Base-by-base conservation (phyloP, 1,284 basidiomycete genomes). In the Cryptococcus sp. region DNA sequence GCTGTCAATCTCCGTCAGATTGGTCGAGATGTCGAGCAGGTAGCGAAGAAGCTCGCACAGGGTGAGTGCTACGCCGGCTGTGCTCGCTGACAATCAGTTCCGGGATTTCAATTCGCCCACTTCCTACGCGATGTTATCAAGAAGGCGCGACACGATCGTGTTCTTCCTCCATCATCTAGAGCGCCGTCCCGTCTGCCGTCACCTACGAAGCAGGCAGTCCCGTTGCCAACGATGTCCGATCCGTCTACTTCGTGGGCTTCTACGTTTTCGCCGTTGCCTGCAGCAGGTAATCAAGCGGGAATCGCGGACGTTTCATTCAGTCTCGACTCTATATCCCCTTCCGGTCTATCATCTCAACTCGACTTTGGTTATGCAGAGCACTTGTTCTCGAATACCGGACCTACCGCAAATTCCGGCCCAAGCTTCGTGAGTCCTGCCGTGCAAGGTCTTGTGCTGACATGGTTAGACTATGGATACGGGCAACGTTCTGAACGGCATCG, bases 341-440 rank as follows among this genome's bases (percentile, higher is more conserved):
- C 54, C 20, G 57, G 54, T n/a, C 22, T 61, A 39, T 52, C 61
- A 13, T 55, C 57, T 17, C 57, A 61, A 37, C 51, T 73, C 44
- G 73, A 75, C 57, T 75, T 75, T 47, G 53, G 61, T 22, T 71
- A 72, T 45, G 73, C 73, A 23, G 73, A 75, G 46, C 65, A 70
- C 53, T 57, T 75, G 23, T 72, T 73, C 20, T 54, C 58, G 23
- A 60, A 55, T 17, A 56, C 62, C n/a, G 45, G 41, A 19, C 23
- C 45, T 11, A 22, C 19, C 4, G 25, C 25, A 19, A 54, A n/a
- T 34, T 37, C 52, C 20, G 37, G 41, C 15, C 59, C 50, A 40
- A 41, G 48, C 17, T 52, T 54, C 26, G 57, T 65, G 38, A 55
- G 53, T 58, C 4, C 5, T 38, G 7, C 15, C 4, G 15, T 8